Evolutionary conservation across 2,329 filamentous ascomycete genomes (phyloP), one percentile per base, ranked within the genome.

Genomic region (Alternaria solani): DNA sequence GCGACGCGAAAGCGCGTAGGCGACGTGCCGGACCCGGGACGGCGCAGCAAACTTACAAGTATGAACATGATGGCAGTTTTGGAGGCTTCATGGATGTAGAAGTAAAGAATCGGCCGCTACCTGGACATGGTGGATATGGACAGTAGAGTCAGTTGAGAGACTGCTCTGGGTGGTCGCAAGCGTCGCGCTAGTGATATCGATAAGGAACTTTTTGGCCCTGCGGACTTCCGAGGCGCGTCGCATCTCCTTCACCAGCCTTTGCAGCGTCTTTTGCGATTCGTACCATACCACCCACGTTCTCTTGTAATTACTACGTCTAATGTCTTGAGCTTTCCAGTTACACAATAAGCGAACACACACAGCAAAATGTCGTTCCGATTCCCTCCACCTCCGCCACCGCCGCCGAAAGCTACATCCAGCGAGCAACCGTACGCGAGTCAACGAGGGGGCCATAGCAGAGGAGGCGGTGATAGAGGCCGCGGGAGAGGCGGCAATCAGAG

Each of bases 361-460:
- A 16, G 2, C 18, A 52, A 28, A 2, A 77, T 76, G 73, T 67
- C 69, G 68, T 71, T 78, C 67, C 79, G 76, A 18, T 84, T 83
- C 52, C 82, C 82, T n/a, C 82, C 81, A 42, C 82, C 82, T 32
- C 82, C 82, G 39, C 82, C 82, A 18, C 77, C 77, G 58, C 46
- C 76, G 42, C 72, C 73, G 42, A 78, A 73, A 67, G 71, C 75
- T 46, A 47, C 70, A n/a, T 62, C 72, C 5, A 71, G 67, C 63
- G 73, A 67, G 57, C 66, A 67, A 18, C 48, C 65, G 34, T 71
- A 71, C 53, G 51, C 66, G 36, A 74, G 69, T 51, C 76, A 77
- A 59, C 69, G 76, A 62, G 76, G 74, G 16, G 64, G 69, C 14
- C 18, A 41, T 36, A 55, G 56, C 43, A 60, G 65, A 43, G 56